Evolutionary conservation across 2,329 filamentous ascomycete species (phyloP).

Genomic region (Penicillium sp.): DNA sequence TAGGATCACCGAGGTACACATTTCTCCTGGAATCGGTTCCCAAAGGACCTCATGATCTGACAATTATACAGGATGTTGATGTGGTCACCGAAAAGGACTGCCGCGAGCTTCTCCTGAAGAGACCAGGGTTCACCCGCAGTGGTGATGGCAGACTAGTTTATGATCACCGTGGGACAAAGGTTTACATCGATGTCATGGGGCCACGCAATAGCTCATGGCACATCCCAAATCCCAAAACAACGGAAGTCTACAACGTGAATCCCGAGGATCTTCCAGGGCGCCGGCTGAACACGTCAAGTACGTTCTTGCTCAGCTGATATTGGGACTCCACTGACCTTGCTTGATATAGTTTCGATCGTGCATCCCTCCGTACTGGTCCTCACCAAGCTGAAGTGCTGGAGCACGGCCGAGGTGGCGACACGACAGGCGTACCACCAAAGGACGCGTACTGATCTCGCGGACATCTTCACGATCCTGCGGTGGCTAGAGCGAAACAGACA

Average conservation of each 20-base stretch:
- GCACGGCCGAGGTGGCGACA: neutral
- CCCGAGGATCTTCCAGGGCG: neutral
- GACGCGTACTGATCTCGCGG: neutral
- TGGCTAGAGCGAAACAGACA: neutral
- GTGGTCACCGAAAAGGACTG: neutral
- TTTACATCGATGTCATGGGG: neutral
- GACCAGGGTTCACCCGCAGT: neutral
- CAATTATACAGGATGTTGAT: neutral
- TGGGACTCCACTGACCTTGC: neutral
- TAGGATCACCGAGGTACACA: neutral
- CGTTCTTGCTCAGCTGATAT: neutral
- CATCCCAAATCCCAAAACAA: neutral
- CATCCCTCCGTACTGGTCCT: neutral
- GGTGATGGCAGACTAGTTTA: neutral
- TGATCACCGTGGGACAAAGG: neutral
- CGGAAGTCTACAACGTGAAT: neutral
- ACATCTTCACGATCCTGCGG: neutral
- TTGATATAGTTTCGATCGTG: neutral
- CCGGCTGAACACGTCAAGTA: neutral
- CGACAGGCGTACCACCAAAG: neutral
- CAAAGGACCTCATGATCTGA: neutral
- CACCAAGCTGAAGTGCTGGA: neutral
- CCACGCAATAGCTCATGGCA: neutral
- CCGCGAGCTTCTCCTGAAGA: neutral
- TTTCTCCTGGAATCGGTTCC: neutral